Percentiles rank a stretch among this genome's conserved stretches.
Conservation (phyloP, 2,329 filamentous ascomycete genomes). For the Dactylellina drechsleri region DNA sequence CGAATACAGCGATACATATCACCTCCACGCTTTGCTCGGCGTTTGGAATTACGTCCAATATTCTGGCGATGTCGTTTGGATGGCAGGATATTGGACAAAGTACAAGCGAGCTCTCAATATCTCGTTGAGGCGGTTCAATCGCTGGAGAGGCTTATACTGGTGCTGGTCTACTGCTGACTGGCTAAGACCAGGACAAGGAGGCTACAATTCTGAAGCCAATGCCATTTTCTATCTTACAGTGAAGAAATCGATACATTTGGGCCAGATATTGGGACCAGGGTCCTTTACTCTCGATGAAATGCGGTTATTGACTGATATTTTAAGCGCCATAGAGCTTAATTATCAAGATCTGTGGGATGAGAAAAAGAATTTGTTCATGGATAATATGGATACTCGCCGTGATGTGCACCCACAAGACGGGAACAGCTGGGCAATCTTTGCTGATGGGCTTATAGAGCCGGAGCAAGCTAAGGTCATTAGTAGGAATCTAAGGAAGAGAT, state of each 20-base stretch:
- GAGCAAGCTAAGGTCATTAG: slow-evolving; percentile 40
- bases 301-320: slow-evolving; percentile 58
- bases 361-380: slow-evolving; percentile 66
- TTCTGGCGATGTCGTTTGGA: slow-evolving; percentile 65
- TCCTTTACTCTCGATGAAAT: slow-evolving; percentile 63
- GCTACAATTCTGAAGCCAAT: slow-evolving; percentile 67
- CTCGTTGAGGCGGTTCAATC: slow-evolving; percentile 59
- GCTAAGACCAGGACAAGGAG: slow-evolving; percentile 66
- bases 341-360: slow-evolving; percentile 66
- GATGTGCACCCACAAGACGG: slow-evolving; percentile 71
- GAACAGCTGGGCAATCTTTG: slow-evolving; percentile 67
- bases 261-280: slow-evolving; percentile 57
- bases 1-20: slow-evolving; percentile 67
- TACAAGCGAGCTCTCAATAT: slow-evolving; percentile 59
- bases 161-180: slow-evolving; percentile 67
- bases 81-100: slow-evolving; percentile 60
- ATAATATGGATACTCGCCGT: slow-evolving; percentile 65
- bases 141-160: slow-evolving; percentile 64
- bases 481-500: slow-evolving; percentile 61
- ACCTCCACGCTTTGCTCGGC: slow-evolving; percentile 70
- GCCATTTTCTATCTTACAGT: slow-evolving; percentile 69
- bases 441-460: slow-evolving; percentile 22
- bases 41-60: slow-evolving; percentile 70
- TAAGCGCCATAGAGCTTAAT: slow-evolving; percentile 63
- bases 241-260: slow-evolving; percentile 67